Conservation (phyloP, 495 filamentous ascomycete genomes). For the Diplogelasinospora grovesii region DNA sequence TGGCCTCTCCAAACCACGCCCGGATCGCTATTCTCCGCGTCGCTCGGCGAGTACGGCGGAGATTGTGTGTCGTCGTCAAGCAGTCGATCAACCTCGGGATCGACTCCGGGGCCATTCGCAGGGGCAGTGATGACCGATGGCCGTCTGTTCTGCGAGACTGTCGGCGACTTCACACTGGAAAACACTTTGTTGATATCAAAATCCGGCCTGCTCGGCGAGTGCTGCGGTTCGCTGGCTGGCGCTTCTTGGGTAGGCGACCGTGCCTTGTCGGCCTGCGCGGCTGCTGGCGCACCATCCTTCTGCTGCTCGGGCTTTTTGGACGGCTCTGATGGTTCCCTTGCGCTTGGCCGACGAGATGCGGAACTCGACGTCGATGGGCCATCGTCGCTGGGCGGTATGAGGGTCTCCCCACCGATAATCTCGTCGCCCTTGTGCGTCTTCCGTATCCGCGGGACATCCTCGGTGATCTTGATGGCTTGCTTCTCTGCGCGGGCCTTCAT, state of each 20-base stretch:
- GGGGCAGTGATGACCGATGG: slow-evolving; percentile 38
- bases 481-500: slow-evolving; percentile 66
- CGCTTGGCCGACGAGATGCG: slow-evolving; percentile 20
- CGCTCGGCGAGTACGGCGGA: slow-evolving; percentile 70
- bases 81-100: slow-evolving; percentile 86
- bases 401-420: slow-evolving; percentile 61
- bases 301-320: slow-evolving; percentile 16
- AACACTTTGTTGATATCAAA: slow-evolving; percentile 72
- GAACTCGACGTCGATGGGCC: slow-evolving; percentile 33
- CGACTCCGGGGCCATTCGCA: slow-evolving; percentile 49
- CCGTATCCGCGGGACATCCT: slow-evolving; percentile 76
- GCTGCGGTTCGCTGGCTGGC: slow-evolving; percentile 46
- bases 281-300: slow-evolving; percentile 16
- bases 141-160: slow-evolving; percentile 36
- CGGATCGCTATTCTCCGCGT: slow-evolving; percentile 51
- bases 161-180: slow-evolving; percentile 57
- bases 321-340: slow-evolving; percentile 18
- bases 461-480: slow-evolving; percentile 76
- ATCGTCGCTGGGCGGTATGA: slow-evolving; percentile 31
- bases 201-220: slow-evolving; percentile 40
- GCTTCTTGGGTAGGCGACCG: slow-evolving; percentile 19
- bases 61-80: slow-evolving; percentile 81
- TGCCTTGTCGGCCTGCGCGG: slow-evolving; percentile 3
- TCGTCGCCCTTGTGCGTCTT: slow-evolving; percentile 96
- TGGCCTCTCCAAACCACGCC: slow-evolving; percentile 78